phyloP scores from a whole-genome alignment of 768 basidiomycete genomes.

The Pleurotus pulmonarius region DNA sequence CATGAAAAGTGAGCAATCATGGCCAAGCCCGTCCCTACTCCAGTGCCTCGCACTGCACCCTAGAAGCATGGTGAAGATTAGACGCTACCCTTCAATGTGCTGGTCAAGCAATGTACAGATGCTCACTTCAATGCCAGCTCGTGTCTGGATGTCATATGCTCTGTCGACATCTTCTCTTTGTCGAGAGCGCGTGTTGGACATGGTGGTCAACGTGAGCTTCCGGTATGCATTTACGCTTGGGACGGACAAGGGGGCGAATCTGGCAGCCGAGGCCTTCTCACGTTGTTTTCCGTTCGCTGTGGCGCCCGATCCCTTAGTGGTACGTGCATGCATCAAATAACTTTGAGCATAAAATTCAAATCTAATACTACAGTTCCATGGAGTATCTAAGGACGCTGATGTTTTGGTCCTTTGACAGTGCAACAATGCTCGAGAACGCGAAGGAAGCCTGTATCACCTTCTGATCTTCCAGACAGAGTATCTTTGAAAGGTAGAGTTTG shows the following conservation, averaged over 20 bases:
- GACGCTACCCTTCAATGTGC: conserved; percentile 34
- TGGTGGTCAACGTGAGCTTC: conserved; percentile 7
- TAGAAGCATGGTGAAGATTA: conserved; percentile 21
- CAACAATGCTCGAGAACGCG: conserved; percentile 27
- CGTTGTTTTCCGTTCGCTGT: too few relatives aligned
- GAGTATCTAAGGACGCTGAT: conserved; percentile 20
- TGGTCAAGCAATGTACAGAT: conserved; percentile 16
- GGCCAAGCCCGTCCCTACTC: conserved; percentile 55
- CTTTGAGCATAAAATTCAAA: too few relatives aligned
- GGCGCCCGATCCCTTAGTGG: too few relatives aligned
- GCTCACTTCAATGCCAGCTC: conserved; percentile 49
- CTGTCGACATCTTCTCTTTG: conserved; percentile 51
- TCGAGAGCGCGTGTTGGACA: conserved; percentile 34
- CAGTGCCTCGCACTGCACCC: conserved; percentile 52
- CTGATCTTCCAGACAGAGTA: conserved; percentile 27
- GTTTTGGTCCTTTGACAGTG: conserved; percentile 35
- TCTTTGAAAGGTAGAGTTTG: conserved; percentile 17
- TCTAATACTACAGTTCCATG: not conserved
- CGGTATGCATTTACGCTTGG: too few relatives aligned
- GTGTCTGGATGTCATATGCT: conserved; percentile 58
- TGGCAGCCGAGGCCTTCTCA: too few relatives aligned
- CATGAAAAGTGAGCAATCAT: conserved; percentile 66
- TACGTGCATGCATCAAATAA: too few relatives aligned
- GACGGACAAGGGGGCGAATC: too few relatives aligned
- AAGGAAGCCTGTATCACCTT: conserved; percentile 36